Base-by-base conservation (phyloP, 2,329 filamentous ascomycete genomes). In the Fusarium sp. region DNA sequence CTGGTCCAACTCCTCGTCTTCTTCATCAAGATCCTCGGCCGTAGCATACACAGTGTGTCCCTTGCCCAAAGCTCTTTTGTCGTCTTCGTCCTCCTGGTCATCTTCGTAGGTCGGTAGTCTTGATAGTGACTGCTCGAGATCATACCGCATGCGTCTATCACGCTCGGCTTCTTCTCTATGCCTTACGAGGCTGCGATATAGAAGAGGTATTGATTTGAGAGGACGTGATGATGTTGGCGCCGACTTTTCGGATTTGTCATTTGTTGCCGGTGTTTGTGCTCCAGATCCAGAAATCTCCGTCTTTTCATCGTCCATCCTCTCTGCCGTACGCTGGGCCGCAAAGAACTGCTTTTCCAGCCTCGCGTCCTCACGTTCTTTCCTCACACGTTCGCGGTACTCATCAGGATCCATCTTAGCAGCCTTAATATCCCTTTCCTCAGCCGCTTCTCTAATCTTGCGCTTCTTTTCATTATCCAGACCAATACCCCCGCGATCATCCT, bases 401-500 rank as follows among this genome's bases (percentile, higher is more conserved):
- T 86, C 86, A 63, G 92, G 90, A 44, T 92, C 86, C 32, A 83
- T 85, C 51, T 87, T 86, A 77, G 88, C 90, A 16, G 85, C 81
- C 77, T 94, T 94, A 53, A 84, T 81, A 42, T 84, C 81, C 63
- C 77, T 81, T 70, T 87, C 82, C 70, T 87, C 88, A 7, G 86
- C 87, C 57, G 88, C 87, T 79, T 94, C 91, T 45, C 87, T 82
- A 24, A 89, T 77, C 77, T 92, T 95, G 70, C 93, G 86, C 83
- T 97, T 97, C 82, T 91, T 91, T 79, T 96, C 94, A 7, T 87
- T 89, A 70, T 96, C 93, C 74, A 95, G 81, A 0, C 96, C 95
- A 71, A 98, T 94, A 3, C 95, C 96, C 18, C 89, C 91, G 5
- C 92, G 87, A 75, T 92, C 92, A 55, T 94, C 92, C 79, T 96